These are phyloP conservation scores for Clarireedia monteithiana DNA, from an alignment of 2,329 filamentous ascomycete species.

Conservation along the genomic window DNA sequence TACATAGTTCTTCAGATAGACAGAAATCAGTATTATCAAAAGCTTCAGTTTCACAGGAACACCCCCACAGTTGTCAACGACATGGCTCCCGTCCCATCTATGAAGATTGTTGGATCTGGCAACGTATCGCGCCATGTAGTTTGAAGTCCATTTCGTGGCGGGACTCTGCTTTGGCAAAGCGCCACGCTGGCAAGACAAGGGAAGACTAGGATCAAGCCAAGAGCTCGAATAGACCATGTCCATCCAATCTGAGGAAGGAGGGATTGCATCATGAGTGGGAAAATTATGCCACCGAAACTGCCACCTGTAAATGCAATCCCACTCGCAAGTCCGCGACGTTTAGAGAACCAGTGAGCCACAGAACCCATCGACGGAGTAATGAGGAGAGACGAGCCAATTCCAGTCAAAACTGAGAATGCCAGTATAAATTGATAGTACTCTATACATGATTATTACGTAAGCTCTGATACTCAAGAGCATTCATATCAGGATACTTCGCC, in stretches of 20 bases:
- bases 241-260: constrained; percentile 24
- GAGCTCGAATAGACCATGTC: constrained; percentile 20
- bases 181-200: constrained; percentile 19
- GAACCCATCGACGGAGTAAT: constrained; percentile 69
- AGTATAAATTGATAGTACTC: constrained; percentile 62
- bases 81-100: constrained; percentile 55
- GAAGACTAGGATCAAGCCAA: constrained; percentile 22
- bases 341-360: constrained; percentile 75
- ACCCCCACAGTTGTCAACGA: constrained; percentile 56
- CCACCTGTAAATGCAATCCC: constrained; percentile 77
- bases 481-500: too few relatives aligned
- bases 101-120: constrained; percentile 44
- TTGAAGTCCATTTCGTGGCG: constrained; percentile 21
- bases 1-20: too few relatives aligned
- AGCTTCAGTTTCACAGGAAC: too few relatives aligned
- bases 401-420: constrained; percentile 67
- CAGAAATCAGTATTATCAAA: too few relatives aligned
- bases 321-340: constrained; percentile 70
- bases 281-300: constrained; percentile 61
- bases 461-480: too few relatives aligned
- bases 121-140: constrained; percentile 39
- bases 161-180: constrained; percentile 45
- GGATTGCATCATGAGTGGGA: constrained; percentile 39
- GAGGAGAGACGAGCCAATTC: constrained; percentile 67
- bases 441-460: background rate